A percentile compares a stretch with the other conserved stretches of the same genome.
Evolutionary conservation across 1,139 yeast species (phyloP).

Genomic region (Spathaspora jeffriesii): DNA sequence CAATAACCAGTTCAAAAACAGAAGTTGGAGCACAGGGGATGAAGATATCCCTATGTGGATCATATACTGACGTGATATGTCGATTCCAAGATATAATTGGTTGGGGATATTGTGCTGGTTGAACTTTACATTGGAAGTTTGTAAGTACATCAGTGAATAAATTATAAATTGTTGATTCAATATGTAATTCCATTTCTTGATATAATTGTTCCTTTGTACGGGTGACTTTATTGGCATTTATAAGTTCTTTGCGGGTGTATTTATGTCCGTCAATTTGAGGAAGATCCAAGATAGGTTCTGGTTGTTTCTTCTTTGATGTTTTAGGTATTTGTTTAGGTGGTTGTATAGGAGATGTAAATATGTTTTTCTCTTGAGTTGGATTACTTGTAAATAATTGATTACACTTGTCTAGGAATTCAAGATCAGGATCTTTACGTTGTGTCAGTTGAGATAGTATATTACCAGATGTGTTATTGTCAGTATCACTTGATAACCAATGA

Average conservation of each 20-base stretch:
- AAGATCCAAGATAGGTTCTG: not conserved
- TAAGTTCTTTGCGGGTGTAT: constrained; percentile 33
- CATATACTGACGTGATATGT: constrained; percentile 39
- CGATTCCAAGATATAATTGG: constrained; percentile 41
- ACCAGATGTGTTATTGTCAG: constrained; percentile 8
- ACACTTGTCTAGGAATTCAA: not conserved
- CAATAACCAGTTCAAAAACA: constrained; percentile 41
- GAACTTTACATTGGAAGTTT: not conserved
- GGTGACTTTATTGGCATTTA: constrained; percentile 49
- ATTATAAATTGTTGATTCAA: constrained; percentile 14
- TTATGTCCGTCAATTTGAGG: constrained; percentile 11
- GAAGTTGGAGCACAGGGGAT: constrained; percentile 48
- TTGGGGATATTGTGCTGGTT: not conserved
- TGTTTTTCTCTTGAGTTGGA: not conserved
- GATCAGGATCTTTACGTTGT: not conserved
- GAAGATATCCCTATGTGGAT: constrained; percentile 46
- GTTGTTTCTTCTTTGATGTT: not conserved
- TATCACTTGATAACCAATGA: constrained; percentile 14
- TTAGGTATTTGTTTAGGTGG: not conserved
- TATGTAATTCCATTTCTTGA: constrained; percentile 47
- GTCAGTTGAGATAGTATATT: not conserved
- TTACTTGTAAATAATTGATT: not conserved
- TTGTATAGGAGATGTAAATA: too few species aligned
- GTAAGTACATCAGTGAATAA: constrained; percentile 3
- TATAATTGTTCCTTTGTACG: constrained; percentile 52